Evolutionary conservation across 129 eudicot species (phyloP), one percentile per base, ranked within the genome.

Genomic region (Oenanthe sinensis): DNA sequence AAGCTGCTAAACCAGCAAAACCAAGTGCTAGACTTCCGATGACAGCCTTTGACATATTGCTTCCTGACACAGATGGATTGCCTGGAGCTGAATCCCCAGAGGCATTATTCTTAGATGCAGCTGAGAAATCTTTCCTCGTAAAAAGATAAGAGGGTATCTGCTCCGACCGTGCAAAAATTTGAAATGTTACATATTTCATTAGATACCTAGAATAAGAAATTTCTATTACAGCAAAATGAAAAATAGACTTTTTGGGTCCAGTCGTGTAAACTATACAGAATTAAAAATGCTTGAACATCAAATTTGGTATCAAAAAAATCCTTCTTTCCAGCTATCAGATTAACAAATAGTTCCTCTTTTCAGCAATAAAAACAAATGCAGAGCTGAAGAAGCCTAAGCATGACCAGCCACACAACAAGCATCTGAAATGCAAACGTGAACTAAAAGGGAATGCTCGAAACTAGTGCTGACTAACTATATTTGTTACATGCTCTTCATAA

Each of bases 71-170:
- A 69, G 91, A 73, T n/a, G 89, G 82, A 77, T 86, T 82, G 74
- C 84, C 85, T 43, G 86, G 75, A 43, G 90, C 69, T 28, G 92
- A 62, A 8, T 79, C 84, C 74, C 82, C 80, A 20, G 90, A 80
- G 28, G 72, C 85, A 85, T 86, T 86, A 19, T 85, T 67, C 79
- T 58, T 85, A 75, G 97, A 50, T 67, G 88, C 82, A 86, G 80
- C 87, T 77, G 99, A 92, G 46, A 85, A 92, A 37, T 86, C 86
- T 89, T 86, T 93, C 87, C 93, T 83, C 74, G 87, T 82, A 65
- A 88, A 87, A 87, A 88, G 93, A 85, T 85, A 86, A 77, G 91
- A 86, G 74, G 94, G 92, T 81, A 90, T 80, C 99, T 92, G 97
- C 87, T 71, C 77, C 76, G 74, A 74, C 65, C 50, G 70, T 70